Conservation (phyloP, 768 basidiomycete genomes). For the Cantharellus anzutake region DNA sequence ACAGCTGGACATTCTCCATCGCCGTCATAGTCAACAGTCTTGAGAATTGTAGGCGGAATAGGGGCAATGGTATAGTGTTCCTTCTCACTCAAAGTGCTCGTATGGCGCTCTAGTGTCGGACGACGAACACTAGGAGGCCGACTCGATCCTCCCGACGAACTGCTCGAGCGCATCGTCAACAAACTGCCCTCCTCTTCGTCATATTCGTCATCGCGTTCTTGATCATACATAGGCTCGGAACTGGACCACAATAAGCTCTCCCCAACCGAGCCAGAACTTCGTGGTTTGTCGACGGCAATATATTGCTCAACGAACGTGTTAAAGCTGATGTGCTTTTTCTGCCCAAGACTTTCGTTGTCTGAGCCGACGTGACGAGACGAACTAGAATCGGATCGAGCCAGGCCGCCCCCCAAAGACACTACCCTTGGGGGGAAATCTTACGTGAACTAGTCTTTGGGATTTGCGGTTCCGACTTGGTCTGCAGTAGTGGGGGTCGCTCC, state of each 20-base stretch:
- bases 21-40: slow-evolving; percentile 27
- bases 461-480: slow-evolving; percentile 82
- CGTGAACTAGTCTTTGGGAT: slow-evolving; percentile 38
- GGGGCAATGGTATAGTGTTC: slow-evolving; percentile 52
- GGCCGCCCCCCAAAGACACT: neutral
- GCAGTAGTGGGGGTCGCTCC: slow-evolving; percentile 41
- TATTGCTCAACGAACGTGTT: slow-evolving; percentile 97
- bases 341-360: neutral
- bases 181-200: slow-evolving; percentile 21
- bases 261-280: neutral
- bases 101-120: neutral
- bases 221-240: neutral
- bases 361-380: neutral
- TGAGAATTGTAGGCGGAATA: slow-evolving; percentile 69
- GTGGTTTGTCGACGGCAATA: slow-evolving; percentile 46
- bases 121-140: slow-evolving; percentile 1
- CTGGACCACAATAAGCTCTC: neutral
- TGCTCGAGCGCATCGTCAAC: slow-evolving; percentile 38
- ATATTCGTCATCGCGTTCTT: neutral
- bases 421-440: slow-evolving; percentile 43
- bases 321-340: slow-evolving; percentile 84
- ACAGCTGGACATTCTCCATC: slow-evolving; percentile 8
- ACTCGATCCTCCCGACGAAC: slow-evolving; percentile 13
- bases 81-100: slow-evolving; percentile 11
- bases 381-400: neutral